Evolutionary conservation across 371 early-diverging fungal species (phyloP), one percentile per base, ranked within the genome.

Genomic region (Mortierella sp.): DNA sequence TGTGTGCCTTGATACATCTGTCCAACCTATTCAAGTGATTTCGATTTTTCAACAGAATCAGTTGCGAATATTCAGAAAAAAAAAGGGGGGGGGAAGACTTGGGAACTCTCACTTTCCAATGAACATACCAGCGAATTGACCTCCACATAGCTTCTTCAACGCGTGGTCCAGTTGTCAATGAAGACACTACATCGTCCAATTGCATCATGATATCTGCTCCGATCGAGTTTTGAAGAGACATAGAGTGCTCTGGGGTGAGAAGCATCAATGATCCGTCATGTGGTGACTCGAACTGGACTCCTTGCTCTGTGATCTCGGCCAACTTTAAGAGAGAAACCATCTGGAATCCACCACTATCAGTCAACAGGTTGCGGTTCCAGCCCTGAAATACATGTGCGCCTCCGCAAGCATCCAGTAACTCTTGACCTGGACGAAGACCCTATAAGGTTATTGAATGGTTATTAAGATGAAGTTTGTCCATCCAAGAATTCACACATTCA

Each of bases 191-290:
- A 85, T 98, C 98, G 83, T 98, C 98, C 66, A 98, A 84, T 80
- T 98, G 99, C 98, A 98, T 98, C 88, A 98, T 96, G 58, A 98
- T 97, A 86, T 97, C 99, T 2, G 97, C 96, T 22, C 97, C 97
- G 75, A 98, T 96, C n/a, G 91, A 89, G 84, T 96, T 97, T 83
- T 98, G 99, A 75, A 97, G 87, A 10, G 89, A 88, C 84, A 98
- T 97, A 12, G 97, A 96, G 72, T 96, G 93, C 74, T 98, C 98
- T 2, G 99, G 98, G n/a, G 97, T 97, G 81, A 98, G 87, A 83
- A 97, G 85, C 92, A 95, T 95, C 67, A 87, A 79, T 16, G 93
- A 90, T 47, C 92, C 93, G 66, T 95, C 94, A 65, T 95, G 93
- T 32, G 97, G 96, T 49, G 94, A 94, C 68, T 93, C 90, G 78